Evolutionary conservation across 495 filamentous ascomycete species (phyloP).

Genomic region (Saxophila tyrrhenica): DNA sequence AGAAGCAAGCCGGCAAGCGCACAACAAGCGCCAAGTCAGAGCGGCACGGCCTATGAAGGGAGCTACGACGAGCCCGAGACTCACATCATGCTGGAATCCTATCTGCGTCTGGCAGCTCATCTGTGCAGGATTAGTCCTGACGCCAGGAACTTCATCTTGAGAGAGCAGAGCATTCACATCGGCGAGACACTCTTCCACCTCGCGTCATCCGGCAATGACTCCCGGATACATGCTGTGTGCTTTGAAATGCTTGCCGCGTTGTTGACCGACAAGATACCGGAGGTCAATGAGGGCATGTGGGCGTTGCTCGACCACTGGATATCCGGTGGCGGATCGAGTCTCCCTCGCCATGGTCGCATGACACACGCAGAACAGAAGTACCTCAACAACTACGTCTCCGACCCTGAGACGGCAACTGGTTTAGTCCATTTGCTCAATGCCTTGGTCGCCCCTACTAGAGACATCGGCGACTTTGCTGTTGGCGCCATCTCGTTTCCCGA

Average conservation of each 20-base stretch:
- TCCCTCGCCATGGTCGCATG: not conserved
- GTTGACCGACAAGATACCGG: constrained; percentile 50
- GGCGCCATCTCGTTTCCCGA: constrained; percentile 82
- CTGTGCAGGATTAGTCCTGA: constrained; percentile 54
- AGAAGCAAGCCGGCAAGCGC: constrained; percentile 1
- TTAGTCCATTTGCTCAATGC: constrained; percentile 64
- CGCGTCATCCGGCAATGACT: constrained; percentile 55
- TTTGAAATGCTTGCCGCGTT: constrained; percentile 59
- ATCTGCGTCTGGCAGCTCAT: constrained; percentile 75
- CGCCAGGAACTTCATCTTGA: constrained; percentile 58
- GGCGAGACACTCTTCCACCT: constrained; percentile 57
- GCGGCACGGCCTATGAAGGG: constrained; percentile 35
- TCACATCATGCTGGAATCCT: constrained; percentile 83
- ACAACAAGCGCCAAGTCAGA: not conserved
- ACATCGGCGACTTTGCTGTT: constrained; percentile 43
- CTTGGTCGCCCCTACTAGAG: constrained; percentile 51
- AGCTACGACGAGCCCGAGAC: constrained; percentile 66
- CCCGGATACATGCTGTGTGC: constrained; percentile 62
- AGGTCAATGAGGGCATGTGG: constrained; percentile 57
- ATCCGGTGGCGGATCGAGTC: constrained; percentile 23
- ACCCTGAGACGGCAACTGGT: constrained; percentile 50
- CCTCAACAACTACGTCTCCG: constrained; percentile 10
- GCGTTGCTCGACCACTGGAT: constrained; percentile 59
- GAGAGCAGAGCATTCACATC: constrained; percentile 50
- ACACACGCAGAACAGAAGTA: constrained; percentile 8